Percentiles rank a stretch among this genome's conserved stretches.
Conservation (phyloP, 345 rosid genomes). For the Alliaria petiolata region DNA sequence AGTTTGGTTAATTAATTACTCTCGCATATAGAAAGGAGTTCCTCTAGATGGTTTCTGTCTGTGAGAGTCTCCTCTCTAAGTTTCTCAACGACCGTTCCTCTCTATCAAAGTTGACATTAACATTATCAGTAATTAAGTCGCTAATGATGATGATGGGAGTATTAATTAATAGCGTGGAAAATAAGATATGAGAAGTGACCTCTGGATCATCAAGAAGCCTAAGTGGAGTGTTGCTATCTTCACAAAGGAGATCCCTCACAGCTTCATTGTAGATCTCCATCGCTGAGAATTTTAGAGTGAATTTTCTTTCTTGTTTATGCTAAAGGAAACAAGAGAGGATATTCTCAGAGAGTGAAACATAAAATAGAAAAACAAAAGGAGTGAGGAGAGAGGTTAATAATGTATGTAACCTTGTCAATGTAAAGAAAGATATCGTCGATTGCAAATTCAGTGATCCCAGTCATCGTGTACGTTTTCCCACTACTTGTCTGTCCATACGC, state of each 20-base stretch:
- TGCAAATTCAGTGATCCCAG: constrained; percentile 57
- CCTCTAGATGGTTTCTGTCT: constrained; percentile 57
- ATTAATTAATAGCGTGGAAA: neutral
- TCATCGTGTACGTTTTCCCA: constrained; percentile 84
- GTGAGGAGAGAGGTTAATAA: neutral
- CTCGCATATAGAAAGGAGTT: constrained; percentile 73
- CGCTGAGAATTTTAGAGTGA: constrained; percentile 73
- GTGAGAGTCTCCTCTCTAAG: constrained; percentile 60
- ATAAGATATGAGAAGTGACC: constrained; percentile 35
- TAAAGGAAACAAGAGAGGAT: constrained; percentile 19
- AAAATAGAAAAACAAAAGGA: neutral
- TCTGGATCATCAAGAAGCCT: constrained; percentile 92
- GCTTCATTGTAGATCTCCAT: constrained; percentile 91
- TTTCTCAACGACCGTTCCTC: constrained; percentile 85
- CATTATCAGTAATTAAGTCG: neutral
- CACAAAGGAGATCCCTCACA: constrained; percentile 80
- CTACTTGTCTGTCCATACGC: constrained; percentile 86
- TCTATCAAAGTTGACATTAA: constrained; percentile 35
- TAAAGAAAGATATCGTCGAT: constrained; percentile 50
- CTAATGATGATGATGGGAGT: neutral
- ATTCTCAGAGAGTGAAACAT: neutral
- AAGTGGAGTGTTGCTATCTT: constrained; percentile 51
- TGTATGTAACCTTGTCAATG: constrained; percentile 44
- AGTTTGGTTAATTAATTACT: constrained; percentile 33
- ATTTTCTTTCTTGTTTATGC: constrained; percentile 64